These are phyloP conservation scores for Cephalotrichum gorgonifer DNA, from an alignment of 2,329 filamentous ascomycete species.

Conservation along the genomic window DNA sequence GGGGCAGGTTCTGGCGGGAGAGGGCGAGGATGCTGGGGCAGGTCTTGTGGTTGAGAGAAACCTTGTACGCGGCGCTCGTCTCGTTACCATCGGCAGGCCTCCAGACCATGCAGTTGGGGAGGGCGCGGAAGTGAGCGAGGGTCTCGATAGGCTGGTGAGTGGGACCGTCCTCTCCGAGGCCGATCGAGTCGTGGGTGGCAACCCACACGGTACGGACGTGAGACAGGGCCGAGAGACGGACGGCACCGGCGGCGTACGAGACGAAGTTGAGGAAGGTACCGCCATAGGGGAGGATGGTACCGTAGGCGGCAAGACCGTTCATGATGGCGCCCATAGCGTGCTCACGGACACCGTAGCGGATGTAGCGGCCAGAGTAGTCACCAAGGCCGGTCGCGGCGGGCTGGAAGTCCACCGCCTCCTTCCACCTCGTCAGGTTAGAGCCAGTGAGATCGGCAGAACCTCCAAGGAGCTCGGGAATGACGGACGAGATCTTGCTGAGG, in stretches of 20 bases:
- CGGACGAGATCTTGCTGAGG: conserved; percentile 74
- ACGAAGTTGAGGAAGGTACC: conserved; percentile 99
- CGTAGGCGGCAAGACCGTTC: conserved; percentile 93
- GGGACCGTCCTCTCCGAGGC: conserved; percentile 95
- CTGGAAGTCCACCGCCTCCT: conserved; percentile 95
- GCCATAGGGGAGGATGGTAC: conserved; percentile 83
- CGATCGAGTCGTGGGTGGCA: conserved; percentile 97
- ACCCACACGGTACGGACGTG: conserved; percentile 89
- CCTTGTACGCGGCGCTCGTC: conserved; percentile 95
- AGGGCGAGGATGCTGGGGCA: conserved; percentile 91
- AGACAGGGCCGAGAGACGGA: conserved; percentile 87
- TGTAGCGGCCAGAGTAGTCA: conserved; percentile 82
- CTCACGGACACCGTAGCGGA: conserved; percentile 87
- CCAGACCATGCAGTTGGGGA: conserved; percentile 99
- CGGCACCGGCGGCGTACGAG: conserved; percentile 89
- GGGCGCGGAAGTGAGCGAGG: conserved; percentile 92
- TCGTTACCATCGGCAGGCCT: conserved; percentile 97
- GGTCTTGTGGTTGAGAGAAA: conserved; percentile 78
- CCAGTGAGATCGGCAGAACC: conserved; percentile 96
- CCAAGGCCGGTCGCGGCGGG: conserved; percentile 76
- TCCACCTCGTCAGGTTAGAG: conserved; percentile 98
- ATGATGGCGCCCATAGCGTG: conserved; percentile 88
- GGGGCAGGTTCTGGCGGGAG: conserved; percentile 95
- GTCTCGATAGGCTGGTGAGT: conserved; percentile 99
- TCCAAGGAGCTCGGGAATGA: conserved; percentile 82